Evolutionary conservation across 208 protist genomes (phyloP), one percentile per base, ranked within the genome.

Genomic region (Wallacemonas sp.): DNA sequence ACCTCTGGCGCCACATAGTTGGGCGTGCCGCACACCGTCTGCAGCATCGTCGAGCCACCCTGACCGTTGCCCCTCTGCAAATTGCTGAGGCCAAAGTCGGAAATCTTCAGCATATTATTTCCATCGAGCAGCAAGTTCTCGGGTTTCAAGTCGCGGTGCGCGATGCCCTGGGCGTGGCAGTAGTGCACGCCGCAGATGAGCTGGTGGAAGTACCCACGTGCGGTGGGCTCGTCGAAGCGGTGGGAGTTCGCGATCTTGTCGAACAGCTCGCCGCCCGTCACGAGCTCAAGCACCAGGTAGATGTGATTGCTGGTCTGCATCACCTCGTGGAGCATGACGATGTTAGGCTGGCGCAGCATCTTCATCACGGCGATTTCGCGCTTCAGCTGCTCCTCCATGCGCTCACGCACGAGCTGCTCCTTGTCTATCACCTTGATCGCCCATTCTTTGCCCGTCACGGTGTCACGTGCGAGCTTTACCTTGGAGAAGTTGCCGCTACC

Each of bases 131-230:
- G 67, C n/a, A 97, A 59, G 68, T 97, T 97, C 73, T 95, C 89
- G 17, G 92, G 89, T 73, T 97, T 97, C 22, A 97, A 57, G 71
- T 97, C 96, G 15, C 91, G 79, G 57, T 96, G 91, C 9, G 87
- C 90, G 58, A 97, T 91, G 38, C 87, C 82, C 62, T 93, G 75
- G 21, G 69, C 53, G 72, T 98, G 94, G 76, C 92, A 97, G 72
- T 98, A 98, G 61, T 81, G 65, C 27, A 98, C 76, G 19, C 92
- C 95, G 13, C 78, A 71, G 26, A 98, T 95, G 10, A 98, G 80
- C 78, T 98, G 94, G 61, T 97, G 93, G 66, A 98, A 98, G 79
- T 97, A 98, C 33, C 86, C 41, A 0, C 94, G 81, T 2, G 91
- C 92, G n/a, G 71, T 91, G 9, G 66, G 34, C 66, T 98, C 95